Conservation (phyloP, 129 eudicot species). For the Pittosporum tobira region DNA sequence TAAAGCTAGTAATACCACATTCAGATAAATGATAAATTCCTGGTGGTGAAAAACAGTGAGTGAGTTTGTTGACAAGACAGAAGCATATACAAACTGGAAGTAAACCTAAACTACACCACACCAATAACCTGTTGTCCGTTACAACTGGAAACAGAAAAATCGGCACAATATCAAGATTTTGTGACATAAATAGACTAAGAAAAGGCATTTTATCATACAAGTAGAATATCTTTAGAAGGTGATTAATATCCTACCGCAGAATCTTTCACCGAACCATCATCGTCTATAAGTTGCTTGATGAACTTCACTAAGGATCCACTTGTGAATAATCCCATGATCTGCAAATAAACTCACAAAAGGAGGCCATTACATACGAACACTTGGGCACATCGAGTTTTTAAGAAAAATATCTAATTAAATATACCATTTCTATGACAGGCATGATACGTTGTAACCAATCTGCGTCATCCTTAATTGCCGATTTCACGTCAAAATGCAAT, state of each 20-base stretch:
- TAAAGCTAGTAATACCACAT: not conserved
- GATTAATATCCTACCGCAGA: conserved; percentile 56
- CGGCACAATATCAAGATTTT: not conserved
- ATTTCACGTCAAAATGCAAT: conserved; percentile 54
- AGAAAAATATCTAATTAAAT: not conserved
- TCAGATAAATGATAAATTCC: not conserved
- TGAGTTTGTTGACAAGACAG: not conserved
- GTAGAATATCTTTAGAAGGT: not conserved
- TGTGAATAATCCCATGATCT: conserved; percentile 58
- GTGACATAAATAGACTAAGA: not conserved
- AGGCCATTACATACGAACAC: conserved; percentile 1
- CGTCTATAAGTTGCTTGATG: conserved; percentile 61
- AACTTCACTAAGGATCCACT: conserved; percentile 54
- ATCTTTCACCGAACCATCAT: conserved; percentile 89
- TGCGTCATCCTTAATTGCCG: conserved; percentile 62
- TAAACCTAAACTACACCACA: not conserved
- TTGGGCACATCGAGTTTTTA: not conserved
- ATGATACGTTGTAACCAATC: conserved; percentile 60
- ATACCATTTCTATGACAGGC: conserved; percentile 70
- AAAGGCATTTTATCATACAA: not conserved
- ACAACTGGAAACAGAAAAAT: too few relatives aligned
- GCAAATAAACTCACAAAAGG: conserved; percentile 15
- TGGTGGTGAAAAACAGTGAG: not conserved
- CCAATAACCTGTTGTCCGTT: not conserved
- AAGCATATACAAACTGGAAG: not conserved